Percentiles rank a stretch among this genome's conserved stretches.
Conservation (phyloP, 371 early-diverging fungal genomes). For the Entomophthora muscae region DNA sequence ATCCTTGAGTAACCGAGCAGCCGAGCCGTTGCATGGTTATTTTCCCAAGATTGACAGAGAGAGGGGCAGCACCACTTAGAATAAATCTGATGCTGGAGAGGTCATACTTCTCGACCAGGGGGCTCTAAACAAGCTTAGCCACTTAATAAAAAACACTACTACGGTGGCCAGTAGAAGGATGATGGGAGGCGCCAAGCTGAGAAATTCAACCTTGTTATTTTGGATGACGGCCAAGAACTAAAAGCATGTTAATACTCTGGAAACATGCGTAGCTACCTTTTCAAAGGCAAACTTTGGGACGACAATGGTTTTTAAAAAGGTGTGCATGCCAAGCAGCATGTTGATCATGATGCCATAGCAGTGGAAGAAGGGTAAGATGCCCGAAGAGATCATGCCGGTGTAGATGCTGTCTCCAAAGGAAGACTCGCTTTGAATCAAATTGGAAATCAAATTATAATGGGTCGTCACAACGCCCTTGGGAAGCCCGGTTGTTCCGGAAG, state of each 20-base stretch:
- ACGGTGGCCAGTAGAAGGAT: slow-evolving; percentile 69
- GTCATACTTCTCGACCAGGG: slow-evolving; percentile 40
- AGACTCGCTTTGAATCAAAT: slow-evolving; percentile 28
- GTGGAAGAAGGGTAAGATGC: slow-evolving; percentile 65
- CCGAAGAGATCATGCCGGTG: slow-evolving; percentile 26
- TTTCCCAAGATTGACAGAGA: slow-evolving; percentile 36
- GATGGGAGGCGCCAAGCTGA: slow-evolving; percentile 43
- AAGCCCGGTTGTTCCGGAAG: slow-evolving; percentile 64
- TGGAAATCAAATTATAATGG: slow-evolving; percentile 46
- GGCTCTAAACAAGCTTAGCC: slow-evolving; percentile 18
- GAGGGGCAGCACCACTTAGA: slow-evolving; percentile 64
- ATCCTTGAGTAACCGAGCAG: slow-evolving; percentile 45
- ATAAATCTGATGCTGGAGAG: slow-evolving; percentile 33
- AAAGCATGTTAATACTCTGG: slow-evolving; percentile 24
- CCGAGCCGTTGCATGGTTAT: slow-evolving; percentile 28
- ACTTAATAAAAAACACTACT: slow-evolving; percentile 22
- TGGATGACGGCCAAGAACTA: slow-evolving; percentile 29
- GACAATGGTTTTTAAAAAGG: slow-evolving; percentile 10
- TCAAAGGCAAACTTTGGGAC: not conserved
- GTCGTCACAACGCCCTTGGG: slow-evolving; percentile 45
- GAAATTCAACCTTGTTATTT: slow-evolving; percentile 26
- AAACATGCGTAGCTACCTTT: too few relatives aligned
- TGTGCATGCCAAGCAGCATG: not conserved
- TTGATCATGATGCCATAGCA: slow-evolving; percentile 39
- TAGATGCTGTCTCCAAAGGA: not conserved